phyloP scores from a whole-genome alignment of 2,329 filamentous ascomycete genomes.

The Chalaropsis ovoidea region DNA sequence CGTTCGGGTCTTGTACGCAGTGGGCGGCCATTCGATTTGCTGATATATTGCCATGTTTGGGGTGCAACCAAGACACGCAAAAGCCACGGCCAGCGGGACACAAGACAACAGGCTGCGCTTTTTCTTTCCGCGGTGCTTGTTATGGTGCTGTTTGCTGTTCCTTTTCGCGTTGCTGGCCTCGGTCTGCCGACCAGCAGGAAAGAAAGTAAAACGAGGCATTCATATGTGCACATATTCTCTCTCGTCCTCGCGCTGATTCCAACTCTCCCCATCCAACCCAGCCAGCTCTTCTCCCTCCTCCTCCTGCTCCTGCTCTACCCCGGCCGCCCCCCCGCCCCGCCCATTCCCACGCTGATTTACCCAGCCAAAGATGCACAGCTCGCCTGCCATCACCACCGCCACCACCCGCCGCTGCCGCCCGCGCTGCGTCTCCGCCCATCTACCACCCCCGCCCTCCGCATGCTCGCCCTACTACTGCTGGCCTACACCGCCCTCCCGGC shows the following conservation, averaged over 20 bases:
- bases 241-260: too few species aligned
- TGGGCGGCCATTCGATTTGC: neutral
- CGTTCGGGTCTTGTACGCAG: neutral
- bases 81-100: neutral
- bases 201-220: too few species aligned
- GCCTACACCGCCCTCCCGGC: neutral
- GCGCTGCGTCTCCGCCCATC: too few species aligned
- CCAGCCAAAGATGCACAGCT: neutral
- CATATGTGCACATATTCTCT: too few species aligned
- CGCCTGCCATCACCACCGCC: neutral
- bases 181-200: too few species aligned
- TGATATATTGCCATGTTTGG: conserved; percentile 1
- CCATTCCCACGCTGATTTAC: neutral
- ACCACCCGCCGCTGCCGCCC: neutral
- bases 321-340: neutral
- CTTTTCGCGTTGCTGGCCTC: too few species aligned
- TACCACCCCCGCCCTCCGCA: neutral
- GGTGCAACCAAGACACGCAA: neutral
- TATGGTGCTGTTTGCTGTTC: neutral
- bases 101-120: neutral
- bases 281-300: neutral
- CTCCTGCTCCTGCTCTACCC: neutral
- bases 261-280: neutral
- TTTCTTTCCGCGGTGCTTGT: neutral
- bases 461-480: neutral